phyloP scores from a whole-genome alignment of 2,329 filamentous ascomycete species.

The Calonectria henricotiae region DNA sequence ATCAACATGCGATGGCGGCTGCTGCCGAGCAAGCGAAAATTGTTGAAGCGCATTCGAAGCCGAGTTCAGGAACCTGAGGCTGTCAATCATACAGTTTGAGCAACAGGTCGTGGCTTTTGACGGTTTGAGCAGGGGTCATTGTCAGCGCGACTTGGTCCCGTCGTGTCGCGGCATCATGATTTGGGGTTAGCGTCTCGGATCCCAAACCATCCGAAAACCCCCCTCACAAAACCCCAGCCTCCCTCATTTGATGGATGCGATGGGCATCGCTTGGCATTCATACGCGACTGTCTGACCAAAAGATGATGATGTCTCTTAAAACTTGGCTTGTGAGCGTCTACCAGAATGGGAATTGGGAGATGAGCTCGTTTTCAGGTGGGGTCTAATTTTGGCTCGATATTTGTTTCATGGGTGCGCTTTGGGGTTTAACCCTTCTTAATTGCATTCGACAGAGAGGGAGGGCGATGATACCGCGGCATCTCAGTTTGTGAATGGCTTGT shows the following conservation, averaged over 20 bases:
- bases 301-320: too few species aligned
- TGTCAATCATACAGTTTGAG: conserved; percentile 38
- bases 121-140: conserved; percentile 33
- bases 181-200: conserved; percentile 30
- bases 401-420: too few species aligned
- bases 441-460: too few species aligned
- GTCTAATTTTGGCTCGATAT: too few species aligned
- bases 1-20: not conserved
- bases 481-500: too few species aligned
- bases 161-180: conserved; percentile 29
- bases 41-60: conserved; percentile 30
- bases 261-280: not conserved
- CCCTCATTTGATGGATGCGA: not conserved
- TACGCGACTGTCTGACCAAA: too few species aligned
- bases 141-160: not conserved
- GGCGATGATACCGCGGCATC: too few species aligned
- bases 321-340: too few species aligned
- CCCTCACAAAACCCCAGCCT: not conserved
- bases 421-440: too few species aligned
- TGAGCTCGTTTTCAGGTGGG: too few species aligned
- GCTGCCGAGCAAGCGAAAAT: conserved; percentile 7
- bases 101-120: conserved; percentile 28
- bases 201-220: conserved; percentile 14
- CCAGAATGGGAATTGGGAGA: too few species aligned
- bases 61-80: conserved; percentile 28